Evolutionary conservation across 768 basidiomycete genomes (phyloP).

Genomic region (Rhodotorula kratochvilovae): DNA sequence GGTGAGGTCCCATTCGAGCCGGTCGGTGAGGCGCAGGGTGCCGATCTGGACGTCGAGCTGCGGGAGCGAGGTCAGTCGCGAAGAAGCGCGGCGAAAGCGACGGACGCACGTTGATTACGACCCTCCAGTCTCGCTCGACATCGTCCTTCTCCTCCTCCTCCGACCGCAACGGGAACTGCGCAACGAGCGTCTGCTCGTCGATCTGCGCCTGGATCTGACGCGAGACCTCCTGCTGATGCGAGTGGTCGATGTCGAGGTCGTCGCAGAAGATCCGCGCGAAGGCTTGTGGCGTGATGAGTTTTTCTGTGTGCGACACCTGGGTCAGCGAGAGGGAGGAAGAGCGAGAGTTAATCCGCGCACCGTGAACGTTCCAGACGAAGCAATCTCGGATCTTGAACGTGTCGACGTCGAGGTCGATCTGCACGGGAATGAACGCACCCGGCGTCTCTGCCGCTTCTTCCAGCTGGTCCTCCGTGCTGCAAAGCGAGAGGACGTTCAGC

Average conservation of each 20-base stretch:
- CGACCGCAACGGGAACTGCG: slow-evolving; percentile 53
- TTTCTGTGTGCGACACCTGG: slow-evolving; percentile 49
- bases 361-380: slow-evolving; percentile 93
- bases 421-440: slow-evolving; percentile 74
- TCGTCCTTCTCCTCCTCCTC: slow-evolving; percentile 52
- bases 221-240: slow-evolving; percentile 72
- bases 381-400: slow-evolving; percentile 86
- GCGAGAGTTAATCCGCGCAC: slow-evolving; percentile 39
- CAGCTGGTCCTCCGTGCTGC: slow-evolving; percentile 60
- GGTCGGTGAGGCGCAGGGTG: slow-evolving; percentile 82
- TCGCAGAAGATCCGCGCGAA: slow-evolving; percentile 84
- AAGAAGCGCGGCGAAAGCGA: too few species aligned
- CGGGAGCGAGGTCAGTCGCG: background rate
- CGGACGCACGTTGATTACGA: slow-evolving; percentile 50
- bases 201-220: slow-evolving; percentile 84
- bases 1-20: slow-evolving; percentile 98
- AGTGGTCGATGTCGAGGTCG: slow-evolving; percentile 68
- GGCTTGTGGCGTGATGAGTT: slow-evolving; percentile 71
- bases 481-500: background rate
- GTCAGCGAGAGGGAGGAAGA: background rate
- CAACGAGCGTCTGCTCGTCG: slow-evolving; percentile 80
- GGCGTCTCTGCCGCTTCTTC: slow-evolving; percentile 59
- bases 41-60: slow-evolving; percentile 97
- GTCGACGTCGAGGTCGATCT: slow-evolving; percentile 90
- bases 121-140: slow-evolving; percentile 48